Base-by-base conservation (phyloP, 2,329 filamentous ascomycete species). In the Colletotrichum sp. region DNA sequence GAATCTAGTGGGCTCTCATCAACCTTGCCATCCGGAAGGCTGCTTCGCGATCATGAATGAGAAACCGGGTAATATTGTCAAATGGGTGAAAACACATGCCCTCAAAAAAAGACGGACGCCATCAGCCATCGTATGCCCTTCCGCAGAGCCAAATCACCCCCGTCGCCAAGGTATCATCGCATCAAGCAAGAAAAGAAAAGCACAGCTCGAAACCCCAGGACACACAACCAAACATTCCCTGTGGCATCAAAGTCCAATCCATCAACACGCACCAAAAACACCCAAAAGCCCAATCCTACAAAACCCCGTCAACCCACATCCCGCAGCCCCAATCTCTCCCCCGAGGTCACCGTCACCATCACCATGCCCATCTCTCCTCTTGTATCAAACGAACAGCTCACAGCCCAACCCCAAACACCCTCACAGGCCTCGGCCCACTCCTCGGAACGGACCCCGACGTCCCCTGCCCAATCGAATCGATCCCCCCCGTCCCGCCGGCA, bases 401-500 rank as follows among this genome's bases (percentile, higher is more conserved):
- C 21, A 12, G 13, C 18, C 5, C 65, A 15, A 67, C 10, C 36
- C n/a, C 26, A 9, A 24, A 8, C 2, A 9, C 49, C 0, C n/a
- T n/a, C 8, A 70, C 68, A 26, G 68, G 68, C 7, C 57, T 24
- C 24, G 68, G 68, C 36, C 68, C 68, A 15, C 34, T 52, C 28
- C 36, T 16, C 34, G 68, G 68, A 57, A 30, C 24, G 1, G 68
- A 70, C 57, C 57, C 68, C 32, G 68, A 70, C 21, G 68, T 70
- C 26, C 68, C 68, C 57, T 70, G 68, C 57, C 68, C 68, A 21
- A 70, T 70, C 8, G 68, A 70, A 26, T 70, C 68, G 6, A 70
- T 70, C 8, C 68, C 68, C 9, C 68, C 68, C 26, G 68, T 70
- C 12, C 68, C 68, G 16, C 68, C 68, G 8, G 68, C 68, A 18